These are phyloP conservation scores for Blastomyces silverae DNA, from an alignment of 2,329 filamentous ascomycete species.

Conservation along the genomic window DNA sequence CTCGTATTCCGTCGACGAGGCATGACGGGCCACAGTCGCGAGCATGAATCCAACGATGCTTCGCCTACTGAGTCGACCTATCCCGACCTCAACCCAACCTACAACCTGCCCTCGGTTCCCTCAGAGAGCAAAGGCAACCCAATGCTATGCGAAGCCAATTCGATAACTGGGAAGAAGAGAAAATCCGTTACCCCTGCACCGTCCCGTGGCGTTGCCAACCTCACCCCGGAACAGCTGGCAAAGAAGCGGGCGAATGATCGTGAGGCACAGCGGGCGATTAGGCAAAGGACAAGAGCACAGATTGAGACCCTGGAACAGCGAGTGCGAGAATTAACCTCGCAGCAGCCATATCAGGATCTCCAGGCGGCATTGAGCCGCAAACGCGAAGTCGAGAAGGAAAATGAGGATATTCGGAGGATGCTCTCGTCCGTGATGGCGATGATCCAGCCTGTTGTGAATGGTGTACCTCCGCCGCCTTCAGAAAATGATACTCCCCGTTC, in stretches of 20 bases:
- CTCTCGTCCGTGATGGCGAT: conserved; percentile 58
- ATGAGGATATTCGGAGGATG: conserved; percentile 66
- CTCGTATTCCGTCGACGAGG: conserved; percentile 3
- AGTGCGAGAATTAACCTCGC: conserved; percentile 68
- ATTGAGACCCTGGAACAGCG: conserved; percentile 67
- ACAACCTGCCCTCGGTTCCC: neutral
- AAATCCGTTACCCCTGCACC: conserved; percentile 36
- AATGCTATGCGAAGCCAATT: conserved; percentile 16
- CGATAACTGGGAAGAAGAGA: conserved; percentile 36
- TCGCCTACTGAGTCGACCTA: conserved; percentile 9
- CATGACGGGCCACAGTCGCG: conserved; percentile 8
- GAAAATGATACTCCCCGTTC: conserved; percentile 10
- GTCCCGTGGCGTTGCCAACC: conserved; percentile 71
- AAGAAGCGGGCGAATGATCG: conserved; percentile 89
- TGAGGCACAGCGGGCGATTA: conserved; percentile 77
- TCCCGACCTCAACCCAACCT: neutral
- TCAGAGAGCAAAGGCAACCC: neutral
- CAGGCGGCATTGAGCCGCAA: conserved; percentile 69
- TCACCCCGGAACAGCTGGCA: conserved; percentile 80
- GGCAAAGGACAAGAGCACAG: conserved; percentile 72
- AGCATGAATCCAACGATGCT: conserved; percentile 6
- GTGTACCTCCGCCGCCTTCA: conserved; percentile 1
- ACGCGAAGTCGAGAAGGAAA: conserved; percentile 70
- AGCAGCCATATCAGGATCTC: conserved; percentile 77
- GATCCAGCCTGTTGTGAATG: conserved; percentile 39